These are phyloP conservation scores for Pichia sp. DNA, from an alignment of 1,139 yeast genomes.

Conservation along the genomic window DNA sequence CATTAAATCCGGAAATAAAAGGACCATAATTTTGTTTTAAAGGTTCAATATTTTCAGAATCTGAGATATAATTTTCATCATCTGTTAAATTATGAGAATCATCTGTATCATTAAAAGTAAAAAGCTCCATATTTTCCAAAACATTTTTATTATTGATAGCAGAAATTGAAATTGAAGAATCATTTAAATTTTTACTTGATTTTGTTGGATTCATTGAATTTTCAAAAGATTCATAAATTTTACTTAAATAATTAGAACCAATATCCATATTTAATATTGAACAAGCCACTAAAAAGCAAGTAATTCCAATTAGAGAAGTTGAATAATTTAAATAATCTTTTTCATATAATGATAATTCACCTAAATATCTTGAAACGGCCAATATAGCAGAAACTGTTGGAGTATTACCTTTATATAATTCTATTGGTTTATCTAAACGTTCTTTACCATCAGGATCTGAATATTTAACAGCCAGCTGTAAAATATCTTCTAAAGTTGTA, in stretches of 20 bases:
- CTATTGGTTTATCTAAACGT: constrained; percentile 25
- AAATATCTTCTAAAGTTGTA: constrained; percentile 49
- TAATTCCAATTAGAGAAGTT: constrained; percentile 57
- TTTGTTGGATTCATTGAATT: constrained; percentile 2
- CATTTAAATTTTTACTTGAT: constrained; percentile 2
- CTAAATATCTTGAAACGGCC: constrained; percentile 59
- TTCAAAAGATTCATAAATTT: constrained; percentile 20
- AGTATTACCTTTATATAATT: constrained; percentile 26
- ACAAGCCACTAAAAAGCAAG: constrained; percentile 69
- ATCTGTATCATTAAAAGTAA: constrained; percentile 13
- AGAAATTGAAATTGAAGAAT: not conserved
- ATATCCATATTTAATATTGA: constrained; percentile 46
- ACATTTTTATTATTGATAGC: no score
- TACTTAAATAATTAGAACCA: constrained; percentile 30
- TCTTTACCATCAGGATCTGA: constrained; percentile 32
- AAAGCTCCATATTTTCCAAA: constrained; percentile 12
- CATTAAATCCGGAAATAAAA: constrained; percentile 48
- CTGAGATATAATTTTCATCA: constrained; percentile 20
- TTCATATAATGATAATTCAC: constrained; percentile 73
- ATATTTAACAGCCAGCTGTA: constrained; percentile 46
- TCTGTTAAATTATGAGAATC: constrained; percentile 13
- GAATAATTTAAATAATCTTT: constrained; percentile 57
- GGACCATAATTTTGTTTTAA: constrained; percentile 34
- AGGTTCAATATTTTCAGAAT: constrained; percentile 38
- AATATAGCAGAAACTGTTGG: constrained; percentile 45